phyloP scores from a whole-genome alignment of 768 basidiomycete species.

The Rhizopogon vulgaris region DNA sequence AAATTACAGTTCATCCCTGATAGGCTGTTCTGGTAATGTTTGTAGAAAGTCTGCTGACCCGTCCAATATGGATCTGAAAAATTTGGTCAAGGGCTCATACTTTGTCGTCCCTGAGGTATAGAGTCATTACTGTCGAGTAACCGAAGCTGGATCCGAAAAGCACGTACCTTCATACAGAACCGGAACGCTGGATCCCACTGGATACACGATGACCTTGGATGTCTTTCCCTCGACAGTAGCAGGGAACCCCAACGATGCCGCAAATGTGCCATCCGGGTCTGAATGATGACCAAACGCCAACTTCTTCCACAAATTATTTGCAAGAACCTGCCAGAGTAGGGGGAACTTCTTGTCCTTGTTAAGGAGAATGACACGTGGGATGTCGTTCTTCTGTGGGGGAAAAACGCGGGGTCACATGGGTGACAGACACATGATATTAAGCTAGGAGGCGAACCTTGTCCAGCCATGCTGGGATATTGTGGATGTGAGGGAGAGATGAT shows the following conservation, averaged over 20 bases:
- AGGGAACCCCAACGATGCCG: slow-evolving; percentile 53
- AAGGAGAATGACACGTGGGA: slow-evolving; percentile 58
- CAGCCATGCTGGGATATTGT: slow-evolving; percentile 64
- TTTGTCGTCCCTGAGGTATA: slow-evolving; percentile 54
- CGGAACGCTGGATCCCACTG: slow-evolving; percentile 48
- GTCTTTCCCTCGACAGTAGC: slow-evolving; percentile 43
- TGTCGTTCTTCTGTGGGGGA: slow-evolving; percentile 28
- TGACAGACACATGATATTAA: not conserved
- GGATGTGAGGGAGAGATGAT: slow-evolving; percentile 47
- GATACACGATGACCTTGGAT: slow-evolving; percentile 69
- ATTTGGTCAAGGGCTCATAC: slow-evolving; percentile 66
- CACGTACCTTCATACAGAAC: slow-evolving; percentile 63
- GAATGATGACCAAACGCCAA: slow-evolving; percentile 59
- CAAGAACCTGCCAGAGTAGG: slow-evolving; percentile 74
- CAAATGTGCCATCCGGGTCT: slow-evolving; percentile 59
- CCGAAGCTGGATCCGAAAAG: not conserved
- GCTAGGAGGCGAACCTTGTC: slow-evolving; percentile 44
- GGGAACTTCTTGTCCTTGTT: slow-evolving; percentile 75
- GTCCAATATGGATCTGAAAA: slow-evolving; percentile 65
- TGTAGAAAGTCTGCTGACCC: slow-evolving; percentile 53
- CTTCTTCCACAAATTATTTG: slow-evolving; percentile 61
- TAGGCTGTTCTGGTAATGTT: slow-evolving; percentile 32
- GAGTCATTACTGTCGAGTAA: not conserved
- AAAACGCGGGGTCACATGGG: not conserved
- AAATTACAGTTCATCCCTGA: slow-evolving; percentile 24